Evolutionary conservation across 345 rosid species (phyloP), one percentile per base, ranked within the genome.

Genomic region (Citrus inodora): DNA sequence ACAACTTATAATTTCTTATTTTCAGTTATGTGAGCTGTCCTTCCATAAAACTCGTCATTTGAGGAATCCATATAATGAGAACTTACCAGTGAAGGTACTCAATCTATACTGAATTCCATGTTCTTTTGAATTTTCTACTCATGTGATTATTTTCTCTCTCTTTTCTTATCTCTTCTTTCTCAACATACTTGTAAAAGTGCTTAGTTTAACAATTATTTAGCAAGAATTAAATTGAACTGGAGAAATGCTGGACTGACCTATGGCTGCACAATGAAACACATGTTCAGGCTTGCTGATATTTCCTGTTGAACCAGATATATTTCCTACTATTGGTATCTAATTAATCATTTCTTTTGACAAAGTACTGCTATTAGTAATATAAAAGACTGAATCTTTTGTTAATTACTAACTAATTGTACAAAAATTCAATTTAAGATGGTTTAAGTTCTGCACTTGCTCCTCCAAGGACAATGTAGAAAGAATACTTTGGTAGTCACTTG

Each of bases 31-130:
- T 76, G 98, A 94, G 78, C 85, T 96, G 25, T 94, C 98, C 84
- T 96, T 96, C 88, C 95, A 94, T 85, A 96, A 93, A 83, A 92
- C 98, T 76, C 94, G 97, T 77, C 92, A 94, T 85, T 82, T 92
- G 87, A 89, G 97, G 87, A 96, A 96, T 80, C 99, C 98, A 27
- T 96, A 86, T 91, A 94, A 96, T 80, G 99, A 96, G 83, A 94
- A 96, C 87, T 87, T 96, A 71, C 99, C 98, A 22, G 98, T 96
- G 80, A 94, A 96, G 99, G 99, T 96, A 89, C 35, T 71, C 66
- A 55, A 60, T 62, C 40, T 48, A 5, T 17, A 19, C 38, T 69
- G 48, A 33, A 42, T 74, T 60, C 24, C 46, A 60, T 2, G 1
- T 69, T 77, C 59, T 38, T 42, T 42, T 59, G 56, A 58, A 76